phyloP scores from a whole-genome alignment of 1,284 basidiomycete genomes.

The Pterula multifida region DNA sequence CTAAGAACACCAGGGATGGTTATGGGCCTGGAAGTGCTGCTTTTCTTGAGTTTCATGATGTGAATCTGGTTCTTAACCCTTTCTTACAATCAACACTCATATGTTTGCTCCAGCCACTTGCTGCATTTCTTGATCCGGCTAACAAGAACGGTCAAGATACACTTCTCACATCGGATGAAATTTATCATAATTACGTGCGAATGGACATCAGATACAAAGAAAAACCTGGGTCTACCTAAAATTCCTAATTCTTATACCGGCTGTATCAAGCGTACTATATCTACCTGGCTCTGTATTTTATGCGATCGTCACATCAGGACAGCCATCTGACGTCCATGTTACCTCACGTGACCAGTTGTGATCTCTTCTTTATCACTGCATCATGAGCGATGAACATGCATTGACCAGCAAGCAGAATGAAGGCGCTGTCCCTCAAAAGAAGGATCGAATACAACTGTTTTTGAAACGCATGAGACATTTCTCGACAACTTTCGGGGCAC shows the following conservation, averaged over 20 bases:
- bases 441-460: too few relatives aligned
- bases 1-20: slow-evolving; percentile 41
- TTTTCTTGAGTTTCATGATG: slow-evolving; percentile 68
- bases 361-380: too few relatives aligned
- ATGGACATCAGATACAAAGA: slow-evolving; percentile 25
- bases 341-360: too few relatives aligned
- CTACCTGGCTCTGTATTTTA: too few relatives aligned
- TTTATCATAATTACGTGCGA: slow-evolving; percentile 50
- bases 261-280: too few relatives aligned
- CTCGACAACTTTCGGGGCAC: slow-evolving; percentile 21
- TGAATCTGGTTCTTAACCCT: slow-evolving; percentile 14
- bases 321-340: too few relatives aligned
- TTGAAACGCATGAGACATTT: background rate
- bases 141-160: slow-evolving; percentile 37
- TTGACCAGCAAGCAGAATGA: too few relatives aligned
- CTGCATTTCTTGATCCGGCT: slow-evolving; percentile 35
- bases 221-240: slow-evolving; percentile 2
- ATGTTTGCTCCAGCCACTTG: slow-evolving; percentile 25
- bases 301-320: too few relatives aligned
- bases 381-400: too few relatives aligned
- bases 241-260: too few relatives aligned
- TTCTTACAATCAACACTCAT: background rate
- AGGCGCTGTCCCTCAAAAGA: too few relatives aligned
- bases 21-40: slow-evolving; percentile 51
- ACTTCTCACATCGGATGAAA: slow-evolving; percentile 41